Conservation (phyloP, 2,329 filamentous ascomycete species). For the Nigrospora osmanthi region DNA sequence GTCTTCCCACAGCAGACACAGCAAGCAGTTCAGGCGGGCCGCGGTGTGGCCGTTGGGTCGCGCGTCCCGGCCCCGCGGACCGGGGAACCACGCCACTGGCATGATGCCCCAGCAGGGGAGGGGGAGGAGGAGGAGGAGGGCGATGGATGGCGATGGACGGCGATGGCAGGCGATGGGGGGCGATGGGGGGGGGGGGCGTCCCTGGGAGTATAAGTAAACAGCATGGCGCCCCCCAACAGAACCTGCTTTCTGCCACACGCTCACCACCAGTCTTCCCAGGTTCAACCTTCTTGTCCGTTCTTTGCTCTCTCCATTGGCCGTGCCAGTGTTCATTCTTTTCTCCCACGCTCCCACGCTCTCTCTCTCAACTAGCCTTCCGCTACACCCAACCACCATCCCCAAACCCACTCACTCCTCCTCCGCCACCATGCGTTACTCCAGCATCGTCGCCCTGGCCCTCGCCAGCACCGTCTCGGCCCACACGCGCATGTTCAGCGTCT, state of each 20-base stretch:
- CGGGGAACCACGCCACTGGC: too few species aligned
- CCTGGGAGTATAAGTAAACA: not conserved
- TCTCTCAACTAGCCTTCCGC: not conserved
- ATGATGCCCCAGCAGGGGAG: too few species aligned
- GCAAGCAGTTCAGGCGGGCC: too few species aligned
- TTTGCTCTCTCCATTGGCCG: not conserved
- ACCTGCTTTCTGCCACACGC: not conserved
- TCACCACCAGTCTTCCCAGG: not conserved
- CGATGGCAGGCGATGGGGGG: too few species aligned
- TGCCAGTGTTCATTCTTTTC: constrained; percentile 1
- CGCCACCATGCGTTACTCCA: constrained; percentile 25
- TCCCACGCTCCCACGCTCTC: not conserved
- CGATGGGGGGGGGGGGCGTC: not conserved
- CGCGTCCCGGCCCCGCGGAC: too few species aligned
- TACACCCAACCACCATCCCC: not conserved
- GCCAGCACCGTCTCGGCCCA: constrained; percentile 33
- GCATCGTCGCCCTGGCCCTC: constrained; percentile 20
- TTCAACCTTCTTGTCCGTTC: not conserved
- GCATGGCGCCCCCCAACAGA: not conserved
- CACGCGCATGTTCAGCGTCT: constrained; percentile 36
- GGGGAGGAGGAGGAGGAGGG: too few species aligned
- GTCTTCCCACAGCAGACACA: too few species aligned
- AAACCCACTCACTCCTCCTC: not conserved
- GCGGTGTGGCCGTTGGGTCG: too few species aligned
- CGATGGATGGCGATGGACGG: too few species aligned